These are phyloP conservation scores for Alternaria sp. DNA, from an alignment of 2,329 filamentous ascomycete genomes.

Conservation along the genomic window DNA sequence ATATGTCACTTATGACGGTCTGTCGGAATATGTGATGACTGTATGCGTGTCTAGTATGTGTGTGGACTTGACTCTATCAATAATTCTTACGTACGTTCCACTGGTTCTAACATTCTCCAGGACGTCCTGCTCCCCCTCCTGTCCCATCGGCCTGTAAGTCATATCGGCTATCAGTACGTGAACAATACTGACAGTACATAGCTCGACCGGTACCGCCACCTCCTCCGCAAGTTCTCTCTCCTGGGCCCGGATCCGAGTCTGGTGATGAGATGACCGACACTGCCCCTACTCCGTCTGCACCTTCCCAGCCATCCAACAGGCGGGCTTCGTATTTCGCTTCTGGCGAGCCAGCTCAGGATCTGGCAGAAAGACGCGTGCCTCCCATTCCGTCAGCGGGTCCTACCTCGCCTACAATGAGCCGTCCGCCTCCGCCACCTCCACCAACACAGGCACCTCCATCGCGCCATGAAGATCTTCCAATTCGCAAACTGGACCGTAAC, in stretches of 20 bases:
- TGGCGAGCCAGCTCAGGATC: conserved; percentile 41
- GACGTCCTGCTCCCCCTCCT: conserved; percentile 49
- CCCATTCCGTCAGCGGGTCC: conserved; percentile 61
- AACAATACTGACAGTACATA: conserved; percentile 42
- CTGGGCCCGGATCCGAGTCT: conserved; percentile 81
- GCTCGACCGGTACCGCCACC: conserved; percentile 68
- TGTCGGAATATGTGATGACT: conserved; percentile 47
- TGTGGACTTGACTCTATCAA: not conserved
- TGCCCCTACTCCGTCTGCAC: conserved; percentile 35
- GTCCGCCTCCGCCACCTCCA: conserved; percentile 58
- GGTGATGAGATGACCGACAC: conserved; percentile 75
- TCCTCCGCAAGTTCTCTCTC: conserved; percentile 64
- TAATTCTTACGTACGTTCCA: not conserved
- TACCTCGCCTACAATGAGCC: conserved; percentile 39
- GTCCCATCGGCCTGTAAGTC: conserved; percentile 46
- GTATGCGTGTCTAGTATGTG: conserved; percentile 50
- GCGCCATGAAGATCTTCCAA: conserved; percentile 42
- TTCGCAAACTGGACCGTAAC: conserved; percentile 63
- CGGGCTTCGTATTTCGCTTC: conserved; percentile 51
- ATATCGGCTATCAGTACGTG: not conserved
- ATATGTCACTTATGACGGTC: conserved; percentile 40
- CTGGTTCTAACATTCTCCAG: conserved; percentile 40
- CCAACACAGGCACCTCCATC: conserved; percentile 49
- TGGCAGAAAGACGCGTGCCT: conserved; percentile 47
- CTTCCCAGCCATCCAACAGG: conserved; percentile 39